Percentiles rank a stretch among this genome's conserved stretches.
phyloP scores from a whole-genome alignment of 805 yeast species.

The Saccharomycopsis fodiens region DNA sequence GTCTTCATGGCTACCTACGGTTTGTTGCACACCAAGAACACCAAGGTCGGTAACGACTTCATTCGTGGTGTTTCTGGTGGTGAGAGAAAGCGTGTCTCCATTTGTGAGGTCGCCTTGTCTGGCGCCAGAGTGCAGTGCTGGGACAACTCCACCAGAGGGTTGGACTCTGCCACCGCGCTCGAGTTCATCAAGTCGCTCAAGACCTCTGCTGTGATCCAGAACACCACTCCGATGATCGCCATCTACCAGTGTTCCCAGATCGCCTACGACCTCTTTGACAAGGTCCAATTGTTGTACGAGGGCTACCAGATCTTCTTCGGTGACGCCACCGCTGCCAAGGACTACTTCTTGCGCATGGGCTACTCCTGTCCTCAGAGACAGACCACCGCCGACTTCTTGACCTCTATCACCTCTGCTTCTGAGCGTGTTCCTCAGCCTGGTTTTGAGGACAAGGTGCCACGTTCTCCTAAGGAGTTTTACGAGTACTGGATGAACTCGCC shows the following conservation, averaged over 20 bases:
- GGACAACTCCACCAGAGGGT: conserved; percentile 61
- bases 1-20: conserved; percentile 47
- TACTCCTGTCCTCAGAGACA: conserved; percentile 48
- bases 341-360: conserved; percentile 46
- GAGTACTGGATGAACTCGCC: conserved; percentile 43
- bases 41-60: conserved; percentile 59
- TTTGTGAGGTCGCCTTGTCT: conserved; percentile 49
- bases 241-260: conserved; percentile 54
- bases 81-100: conserved; percentile 69
- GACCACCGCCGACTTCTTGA: conserved; percentile 52
- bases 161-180: conserved; percentile 55
- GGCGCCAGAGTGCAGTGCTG: conserved; percentile 45
- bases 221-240: conserved; percentile 52
- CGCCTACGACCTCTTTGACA: conserved; percentile 47
- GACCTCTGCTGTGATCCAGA: conserved; percentile 40
- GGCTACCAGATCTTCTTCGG: conserved; percentile 53
- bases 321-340: conserved; percentile 36
- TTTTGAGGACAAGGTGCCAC: conserved; percentile 42
- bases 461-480: conserved; percentile 44
- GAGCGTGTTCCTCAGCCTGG: conserved; percentile 41
- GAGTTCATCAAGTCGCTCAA: conserved; percentile 49
- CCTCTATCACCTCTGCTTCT: conserved; percentile 45
- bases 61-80: conserved; percentile 73
- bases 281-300: conserved; percentile 45
- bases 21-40: conserved; percentile 47